Conservation (phyloP, 2,329 filamentous ascomycete species). For the Remersonia thermophila region DNA sequence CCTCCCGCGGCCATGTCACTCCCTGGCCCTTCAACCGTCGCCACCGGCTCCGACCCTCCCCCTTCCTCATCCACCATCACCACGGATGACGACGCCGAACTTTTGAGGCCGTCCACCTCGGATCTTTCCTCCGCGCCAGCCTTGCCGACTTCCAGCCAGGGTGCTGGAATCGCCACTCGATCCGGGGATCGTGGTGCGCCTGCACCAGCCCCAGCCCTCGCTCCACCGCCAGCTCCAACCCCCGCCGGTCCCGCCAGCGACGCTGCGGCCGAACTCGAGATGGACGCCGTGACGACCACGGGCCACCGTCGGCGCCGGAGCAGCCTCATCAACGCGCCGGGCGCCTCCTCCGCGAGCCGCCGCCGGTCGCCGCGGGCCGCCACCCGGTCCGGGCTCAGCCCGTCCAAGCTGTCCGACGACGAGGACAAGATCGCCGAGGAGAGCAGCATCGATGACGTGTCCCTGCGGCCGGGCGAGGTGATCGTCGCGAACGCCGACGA, state of each 20-base stretch:
- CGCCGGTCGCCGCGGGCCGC: slow-evolving; percentile 18
- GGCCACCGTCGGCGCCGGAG: slow-evolving; percentile 44
- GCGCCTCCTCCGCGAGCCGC: slow-evolving; percentile 15
- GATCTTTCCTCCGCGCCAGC: too few relatives aligned
- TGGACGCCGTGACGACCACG: slow-evolving; percentile 37
- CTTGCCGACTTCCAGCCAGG: slow-evolving; percentile 5
- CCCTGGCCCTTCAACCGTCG: slow-evolving; percentile 2
- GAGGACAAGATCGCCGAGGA: slow-evolving; percentile 38
- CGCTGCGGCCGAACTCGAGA: slow-evolving; percentile 33
- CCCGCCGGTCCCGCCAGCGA: neutral
- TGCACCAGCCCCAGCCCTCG: neutral
- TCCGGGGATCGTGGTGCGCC: neutral
- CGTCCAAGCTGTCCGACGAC: slow-evolving; percentile 25
- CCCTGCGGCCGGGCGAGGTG: slow-evolving; percentile 9
- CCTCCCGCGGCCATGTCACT: slow-evolving; percentile 8
- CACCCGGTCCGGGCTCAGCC: slow-evolving; percentile 19
- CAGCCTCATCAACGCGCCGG: slow-evolving; percentile 33
- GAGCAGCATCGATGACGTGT: slow-evolving; percentile 15
- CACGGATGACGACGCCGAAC: neutral
- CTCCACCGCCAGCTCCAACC: neutral
- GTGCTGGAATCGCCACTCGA: slow-evolving; percentile 2
- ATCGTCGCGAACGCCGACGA: slow-evolving; percentile 6
- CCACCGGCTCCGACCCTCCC: slow-evolving; percentile 1
- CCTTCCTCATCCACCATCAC: neutral
- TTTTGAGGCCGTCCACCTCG: neutral